Evolutionary conservation across 495 filamentous ascomycete species (phyloP).

Genomic region (Astrocystis sublimbata): DNA sequence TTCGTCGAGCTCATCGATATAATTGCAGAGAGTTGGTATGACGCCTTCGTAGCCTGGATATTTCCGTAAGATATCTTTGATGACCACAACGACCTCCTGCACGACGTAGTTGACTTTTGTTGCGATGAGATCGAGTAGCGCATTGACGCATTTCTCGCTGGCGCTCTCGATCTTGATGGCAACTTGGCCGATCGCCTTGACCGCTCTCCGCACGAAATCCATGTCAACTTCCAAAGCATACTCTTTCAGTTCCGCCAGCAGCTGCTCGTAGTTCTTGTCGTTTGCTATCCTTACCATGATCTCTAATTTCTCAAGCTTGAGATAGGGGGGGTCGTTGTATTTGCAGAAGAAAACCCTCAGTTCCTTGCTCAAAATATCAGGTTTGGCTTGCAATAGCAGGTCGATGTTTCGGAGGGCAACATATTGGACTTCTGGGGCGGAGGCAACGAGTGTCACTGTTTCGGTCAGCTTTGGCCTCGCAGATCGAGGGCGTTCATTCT

Average conservation of each 20-base stretch:
- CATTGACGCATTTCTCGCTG: conserved; percentile 93
- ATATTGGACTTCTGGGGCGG: conserved; percentile 95
- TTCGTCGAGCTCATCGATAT: conserved; percentile 96
- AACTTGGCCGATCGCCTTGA: conserved; percentile 94
- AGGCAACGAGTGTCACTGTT: conserved; percentile 90
- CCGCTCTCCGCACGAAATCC: conserved; percentile 94
- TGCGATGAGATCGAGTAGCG: conserved; percentile 87
- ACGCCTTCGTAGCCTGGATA: conserved; percentile 98
- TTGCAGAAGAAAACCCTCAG: conserved; percentile 99
- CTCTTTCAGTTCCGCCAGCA: conserved; percentile 91
- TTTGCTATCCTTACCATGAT: conserved; percentile 99
- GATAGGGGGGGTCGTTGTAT: conserved; percentile 97
- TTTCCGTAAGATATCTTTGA: conserved; percentile 97
- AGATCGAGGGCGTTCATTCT: conserved; percentile 18
- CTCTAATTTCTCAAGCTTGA: conserved; percentile 96
- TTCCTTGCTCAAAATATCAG: conserved; percentile 95
- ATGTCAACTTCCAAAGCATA: conserved; percentile 98
- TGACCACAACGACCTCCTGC: conserved; percentile 95
- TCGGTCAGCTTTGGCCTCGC: conserved; percentile 23
- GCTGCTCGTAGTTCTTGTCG: conserved; percentile 93
- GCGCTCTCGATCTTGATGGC: conserved; percentile 97
- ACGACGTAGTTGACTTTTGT: conserved; percentile 99
- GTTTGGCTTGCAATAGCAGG: conserved; percentile 89
- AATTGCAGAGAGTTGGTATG: conserved; percentile 93
- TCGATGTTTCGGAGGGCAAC: conserved; percentile 96